These are phyloP conservation scores for Panicum miliaceum DNA, from an alignment of 176 grass and related monocot genomes.

Conservation along the genomic window DNA sequence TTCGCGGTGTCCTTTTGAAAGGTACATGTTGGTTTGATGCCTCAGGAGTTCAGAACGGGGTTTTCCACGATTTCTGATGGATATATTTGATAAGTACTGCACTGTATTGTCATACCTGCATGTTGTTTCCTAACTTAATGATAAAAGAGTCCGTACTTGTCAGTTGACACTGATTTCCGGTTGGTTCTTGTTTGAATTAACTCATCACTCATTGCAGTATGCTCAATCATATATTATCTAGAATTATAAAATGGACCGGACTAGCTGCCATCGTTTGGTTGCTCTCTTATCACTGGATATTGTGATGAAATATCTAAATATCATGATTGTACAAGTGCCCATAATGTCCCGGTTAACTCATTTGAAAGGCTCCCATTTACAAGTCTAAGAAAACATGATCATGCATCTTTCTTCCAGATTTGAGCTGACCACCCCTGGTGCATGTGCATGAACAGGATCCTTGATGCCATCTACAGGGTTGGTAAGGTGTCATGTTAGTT, in stretches of 20 bases:
- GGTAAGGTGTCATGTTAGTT: slow-evolving; percentile 35
- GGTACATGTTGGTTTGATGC: not conserved
- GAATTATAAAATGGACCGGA: not conserved
- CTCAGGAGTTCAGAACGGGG: not conserved
- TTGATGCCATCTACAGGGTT: slow-evolving; percentile 11
- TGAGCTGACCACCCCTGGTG: not conserved
- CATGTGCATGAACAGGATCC: slow-evolving; percentile 36
- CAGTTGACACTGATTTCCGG: not conserved
- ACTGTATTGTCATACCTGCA: not conserved
- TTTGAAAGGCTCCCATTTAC: not conserved
- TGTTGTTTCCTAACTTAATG: not conserved
- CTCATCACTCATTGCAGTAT: not conserved
- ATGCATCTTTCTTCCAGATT: not conserved
- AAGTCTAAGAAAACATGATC: not conserved
- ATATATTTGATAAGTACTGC: not conserved
- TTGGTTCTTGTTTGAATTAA: not conserved
- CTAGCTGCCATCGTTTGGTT: not conserved
- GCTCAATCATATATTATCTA: not conserved
- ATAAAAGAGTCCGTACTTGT: not conserved
- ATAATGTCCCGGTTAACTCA: not conserved
- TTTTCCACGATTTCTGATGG: not conserved
- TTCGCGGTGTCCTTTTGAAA: not conserved
- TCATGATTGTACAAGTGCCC: not conserved
- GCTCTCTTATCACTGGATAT: not conserved
- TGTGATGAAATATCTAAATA: slow-evolving; percentile 9